Base-by-base conservation (phyloP, 1,139 yeast species). In the Protomyces inundatus region DNA sequence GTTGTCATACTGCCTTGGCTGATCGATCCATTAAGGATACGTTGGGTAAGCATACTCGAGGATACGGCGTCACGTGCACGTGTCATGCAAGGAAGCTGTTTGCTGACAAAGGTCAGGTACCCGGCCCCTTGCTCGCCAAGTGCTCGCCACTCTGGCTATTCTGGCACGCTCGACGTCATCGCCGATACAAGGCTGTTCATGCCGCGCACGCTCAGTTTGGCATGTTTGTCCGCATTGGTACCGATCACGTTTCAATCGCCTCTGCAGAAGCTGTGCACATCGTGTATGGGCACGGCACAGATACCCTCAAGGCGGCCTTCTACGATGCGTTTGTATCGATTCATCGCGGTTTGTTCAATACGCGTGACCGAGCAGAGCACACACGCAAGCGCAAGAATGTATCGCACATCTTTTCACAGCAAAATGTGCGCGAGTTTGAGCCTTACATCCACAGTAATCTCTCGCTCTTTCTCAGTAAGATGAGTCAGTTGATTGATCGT, bases 121-220 rank as follows among this genome's bases (percentile, higher is more conserved):
- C 83, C 58, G 74, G 77, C 62, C 78, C 80, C 71, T 84, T 84
- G 32, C 53, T 58, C 16, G 63, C 63, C 42, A 53, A 32, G n/a
- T 4, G 33, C 46, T 51, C 52, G 32, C 63, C 63, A 9, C 52
- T 58, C 52, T 58, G 63, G 63, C 63, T 58, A 36, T 42, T 53
- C 45, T 42, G 52, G 56, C 52, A 58, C 23, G 63, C 63, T 10
- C 46, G 63, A 32, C 14, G 45, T 6, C 51, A 54, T 2, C 32
- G 56, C 4, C 51, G 63, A 5, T 58, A 32, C 37, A 34, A 34
- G 7, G 46, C 56, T 9, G 56, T 58, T 37, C 53, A 58, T 39
- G 45, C 36, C 7, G 36, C 54, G 23, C 63, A 58, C 52, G 33
- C 33, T 14, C 32, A 53, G 45, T 60, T 35, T 39, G 64, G 64